phyloP scores from a whole-genome alignment of 371 early-diverging fungal species.

The Scutellospora calospora region DNA sequence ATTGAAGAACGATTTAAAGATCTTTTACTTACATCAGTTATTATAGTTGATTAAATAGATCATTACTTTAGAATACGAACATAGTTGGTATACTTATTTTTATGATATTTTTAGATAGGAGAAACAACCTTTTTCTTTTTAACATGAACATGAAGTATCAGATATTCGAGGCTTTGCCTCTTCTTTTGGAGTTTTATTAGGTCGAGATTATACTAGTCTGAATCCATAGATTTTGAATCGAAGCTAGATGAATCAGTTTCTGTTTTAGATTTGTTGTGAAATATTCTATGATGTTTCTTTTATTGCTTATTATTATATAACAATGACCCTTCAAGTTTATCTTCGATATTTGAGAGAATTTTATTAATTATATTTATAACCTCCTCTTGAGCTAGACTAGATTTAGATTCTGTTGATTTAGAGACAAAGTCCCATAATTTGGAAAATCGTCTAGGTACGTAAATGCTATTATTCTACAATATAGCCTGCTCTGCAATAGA shows the following conservation, averaged over 20 bases:
- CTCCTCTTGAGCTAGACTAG: too few relatives aligned
- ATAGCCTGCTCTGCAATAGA: not conserved
- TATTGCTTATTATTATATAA: not conserved
- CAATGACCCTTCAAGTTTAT: too few relatives aligned
- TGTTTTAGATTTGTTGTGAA: not conserved
- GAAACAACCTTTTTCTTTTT: slow-evolving; percentile 23
- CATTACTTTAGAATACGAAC: slow-evolving; percentile 13
- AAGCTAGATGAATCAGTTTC: not conserved
- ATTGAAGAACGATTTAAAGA: slow-evolving; percentile 26
- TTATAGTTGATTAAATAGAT: slow-evolving; percentile 33
- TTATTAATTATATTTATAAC: too few relatives aligned
- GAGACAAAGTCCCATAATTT: not conserved
- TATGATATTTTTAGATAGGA: slow-evolving; percentile 16
- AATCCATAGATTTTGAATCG: not conserved
- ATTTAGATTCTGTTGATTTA: not conserved
- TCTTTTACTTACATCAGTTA: slow-evolving; percentile 11
- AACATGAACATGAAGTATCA: slow-evolving; percentile 30
- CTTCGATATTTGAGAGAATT: too few relatives aligned
- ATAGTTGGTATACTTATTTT: slow-evolving; percentile 19
- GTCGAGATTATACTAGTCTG: slow-evolving; percentile 18
- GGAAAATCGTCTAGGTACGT: not conserved
- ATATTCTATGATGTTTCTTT: slow-evolving; percentile 3
- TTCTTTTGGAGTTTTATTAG: slow-evolving; percentile 15
- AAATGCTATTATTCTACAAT: too few relatives aligned
- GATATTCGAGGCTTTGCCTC: too few relatives aligned